These are phyloP conservation scores for Kwoniella sp. DNA, from an alignment of 768 basidiomycete species.

Conservation along the genomic window DNA sequence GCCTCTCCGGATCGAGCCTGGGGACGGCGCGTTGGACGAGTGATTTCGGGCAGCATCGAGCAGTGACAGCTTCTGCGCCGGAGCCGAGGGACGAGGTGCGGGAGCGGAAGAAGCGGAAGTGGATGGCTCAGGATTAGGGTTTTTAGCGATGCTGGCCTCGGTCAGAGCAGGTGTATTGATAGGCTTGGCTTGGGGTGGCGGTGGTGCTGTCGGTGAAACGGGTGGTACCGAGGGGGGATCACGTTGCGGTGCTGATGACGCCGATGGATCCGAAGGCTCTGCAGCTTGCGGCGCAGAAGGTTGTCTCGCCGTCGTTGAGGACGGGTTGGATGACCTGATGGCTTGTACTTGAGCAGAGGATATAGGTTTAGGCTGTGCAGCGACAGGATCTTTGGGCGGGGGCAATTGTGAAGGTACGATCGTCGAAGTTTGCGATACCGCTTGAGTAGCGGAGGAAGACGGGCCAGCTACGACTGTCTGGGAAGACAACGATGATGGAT, in stretches of 20 bases:
- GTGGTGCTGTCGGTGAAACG: too few species aligned
- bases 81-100: neutral
- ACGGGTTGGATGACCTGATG: slow-evolving; percentile 1
- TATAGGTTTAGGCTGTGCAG: slow-evolving; percentile 7
- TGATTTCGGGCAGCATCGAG: slow-evolving; percentile 20
- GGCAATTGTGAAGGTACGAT: neutral
- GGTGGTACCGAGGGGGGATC: neutral
- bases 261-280: neutral
- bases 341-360: slow-evolving; percentile 16
- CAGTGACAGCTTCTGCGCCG: slow-evolving; percentile 8
- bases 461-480: neutral
- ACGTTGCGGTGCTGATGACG: neutral
- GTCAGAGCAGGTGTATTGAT: neutral
- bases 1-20: slow-evolving; percentile 17
- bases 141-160: neutral
- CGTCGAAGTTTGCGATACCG: neutral
- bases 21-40: slow-evolving; percentile 13
- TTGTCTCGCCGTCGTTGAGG: neutral
- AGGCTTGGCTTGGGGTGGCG: neutral
- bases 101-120: neutral
- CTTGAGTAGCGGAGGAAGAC: neutral
- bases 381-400: neutral
- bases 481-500: slow-evolving; percentile 2
- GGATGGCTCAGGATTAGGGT: neutral
- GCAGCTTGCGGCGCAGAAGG: neutral